These are phyloP conservation scores for Arabis alpina DNA, from an alignment of 345 rosid genomes.

Conservation along the genomic window DNA sequence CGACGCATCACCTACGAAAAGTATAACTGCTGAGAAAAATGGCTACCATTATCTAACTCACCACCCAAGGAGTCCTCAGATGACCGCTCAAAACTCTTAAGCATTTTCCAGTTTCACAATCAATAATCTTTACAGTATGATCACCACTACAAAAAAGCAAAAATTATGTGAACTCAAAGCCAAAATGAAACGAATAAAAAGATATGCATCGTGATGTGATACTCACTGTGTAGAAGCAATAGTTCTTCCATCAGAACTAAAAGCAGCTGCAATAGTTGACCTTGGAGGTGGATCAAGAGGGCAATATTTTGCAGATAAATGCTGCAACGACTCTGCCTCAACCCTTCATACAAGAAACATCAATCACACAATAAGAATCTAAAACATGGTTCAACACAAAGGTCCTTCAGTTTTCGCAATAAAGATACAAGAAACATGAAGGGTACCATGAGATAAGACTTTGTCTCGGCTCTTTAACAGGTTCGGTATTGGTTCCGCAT, in stretches of 20 bases:
- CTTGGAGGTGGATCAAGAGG: constrained; percentile 74
- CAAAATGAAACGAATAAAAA: neutral
- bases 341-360: constrained; percentile 52
- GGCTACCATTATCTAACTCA: constrained; percentile 57
- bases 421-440: neutral
- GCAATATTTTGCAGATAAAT: constrained; percentile 75
- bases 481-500: neutral
- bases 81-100: constrained; percentile 92
- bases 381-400: neutral
- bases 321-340: constrained; percentile 73
- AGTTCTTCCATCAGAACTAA: constrained; percentile 76
- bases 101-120: constrained; percentile 88
- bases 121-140: constrained; percentile 90
- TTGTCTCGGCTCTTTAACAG: constrained; percentile 51
- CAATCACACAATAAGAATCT: constrained; percentile 2
- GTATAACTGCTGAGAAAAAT: constrained; percentile 14
- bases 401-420: neutral
- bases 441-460: constrained; percentile 75
- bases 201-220: neutral
- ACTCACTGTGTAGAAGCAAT: constrained; percentile 92
- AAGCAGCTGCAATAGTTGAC: constrained; percentile 90
- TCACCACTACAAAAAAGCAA: constrained; percentile 63
- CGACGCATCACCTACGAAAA: constrained; percentile 15
- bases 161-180: neutral
- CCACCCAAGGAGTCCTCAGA: constrained; percentile 99